phyloP scores from a whole-genome alignment of 371 early-diverging fungal genomes.

The Encephalitozoon romaleae region DNA sequence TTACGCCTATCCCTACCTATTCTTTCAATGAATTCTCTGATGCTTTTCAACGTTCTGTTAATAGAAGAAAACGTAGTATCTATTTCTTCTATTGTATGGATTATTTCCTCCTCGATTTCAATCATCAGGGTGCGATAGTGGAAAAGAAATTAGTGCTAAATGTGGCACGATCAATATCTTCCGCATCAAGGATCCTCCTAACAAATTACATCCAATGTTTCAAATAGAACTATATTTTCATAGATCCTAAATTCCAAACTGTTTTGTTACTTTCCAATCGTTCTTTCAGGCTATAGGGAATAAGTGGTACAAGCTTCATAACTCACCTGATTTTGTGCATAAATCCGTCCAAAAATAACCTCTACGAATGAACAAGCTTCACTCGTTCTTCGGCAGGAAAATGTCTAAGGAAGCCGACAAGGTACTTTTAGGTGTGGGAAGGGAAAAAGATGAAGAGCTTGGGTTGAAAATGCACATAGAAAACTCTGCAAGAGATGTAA shows the following conservation, averaged over 20 bases:
- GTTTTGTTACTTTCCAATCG: neutral
- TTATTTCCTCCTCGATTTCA: slow-evolving; percentile 48
- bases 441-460: slow-evolving; percentile 14
- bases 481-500: slow-evolving; percentile 27
- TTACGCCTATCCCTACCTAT: slow-evolving; percentile 12
- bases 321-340: neutral
- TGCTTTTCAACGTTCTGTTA: slow-evolving; percentile 45
- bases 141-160: neutral
- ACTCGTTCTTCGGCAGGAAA: neutral
- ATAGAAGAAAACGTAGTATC: slow-evolving; percentile 48
- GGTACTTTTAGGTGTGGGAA: slow-evolving; percentile 20
- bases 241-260: neutral
- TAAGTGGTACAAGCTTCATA: neutral
- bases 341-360: neutral
- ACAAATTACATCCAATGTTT: neutral
- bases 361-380: neutral
- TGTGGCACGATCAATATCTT: neutral
- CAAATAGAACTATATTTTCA: neutral
- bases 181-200: too few relatives aligned
- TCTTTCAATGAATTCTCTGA: slow-evolving; percentile 23
- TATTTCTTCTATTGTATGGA: slow-evolving; percentile 46
- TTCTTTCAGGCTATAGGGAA: neutral
- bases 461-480: slow-evolving; percentile 7
- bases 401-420: slow-evolving; percentile 13
- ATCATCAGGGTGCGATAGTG: slow-evolving; percentile 15